Base-by-base conservation (phyloP, 1,139 yeast genomes). In the Barnettozyma hawaiiensis region DNA sequence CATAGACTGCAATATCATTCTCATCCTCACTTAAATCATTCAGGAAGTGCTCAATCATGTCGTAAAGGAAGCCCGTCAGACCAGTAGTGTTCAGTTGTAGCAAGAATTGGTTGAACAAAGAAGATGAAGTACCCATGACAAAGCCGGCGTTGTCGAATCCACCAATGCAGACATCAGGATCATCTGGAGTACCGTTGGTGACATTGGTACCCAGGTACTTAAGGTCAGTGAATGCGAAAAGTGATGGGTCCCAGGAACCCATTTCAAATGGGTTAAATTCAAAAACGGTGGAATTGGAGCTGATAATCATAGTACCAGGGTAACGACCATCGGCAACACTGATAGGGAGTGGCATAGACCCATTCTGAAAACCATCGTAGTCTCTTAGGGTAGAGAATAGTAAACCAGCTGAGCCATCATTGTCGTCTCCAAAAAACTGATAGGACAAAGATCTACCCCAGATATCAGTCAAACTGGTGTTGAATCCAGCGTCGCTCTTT, bases 381-480 rank as follows among this genome's bases (percentile, higher is more conserved):
- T 71, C 71, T 58, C 75, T 71, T 37, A 85, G 62, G 38, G 79
- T 76, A 9, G 85, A 73, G 76, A 85, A 84, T 3, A 85, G 74
- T 55, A 81, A 67, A 7, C 76, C 80, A 2, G 75, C 80, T 44
- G 85, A 86, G 43, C 75, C 76, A 49, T 76, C 73, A 29, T 71
- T 60, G 40, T 69, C 66, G 2, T 43, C 69, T 68, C 81, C 69
- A 59, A 89, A 79, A 60, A 83, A 82, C 63, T 86, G 95, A 57
- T 81, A 76, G 1, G 94, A 76, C 42, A 89, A 68, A 1, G 87
- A 82, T 58, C 95, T 71, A n/a, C 94, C 95, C 97, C 97, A 90
- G 48, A 85, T 75, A 66, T 89, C 97, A n/a, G 96, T 87, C 44
- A 90, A 55, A 6, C 90, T 77, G 27, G 80, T 67, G 41, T 82